Conservation (phyloP, 2,329 filamentous ascomycete genomes). For the Ophiocordyceps polyrhachis-furcata region DNA sequence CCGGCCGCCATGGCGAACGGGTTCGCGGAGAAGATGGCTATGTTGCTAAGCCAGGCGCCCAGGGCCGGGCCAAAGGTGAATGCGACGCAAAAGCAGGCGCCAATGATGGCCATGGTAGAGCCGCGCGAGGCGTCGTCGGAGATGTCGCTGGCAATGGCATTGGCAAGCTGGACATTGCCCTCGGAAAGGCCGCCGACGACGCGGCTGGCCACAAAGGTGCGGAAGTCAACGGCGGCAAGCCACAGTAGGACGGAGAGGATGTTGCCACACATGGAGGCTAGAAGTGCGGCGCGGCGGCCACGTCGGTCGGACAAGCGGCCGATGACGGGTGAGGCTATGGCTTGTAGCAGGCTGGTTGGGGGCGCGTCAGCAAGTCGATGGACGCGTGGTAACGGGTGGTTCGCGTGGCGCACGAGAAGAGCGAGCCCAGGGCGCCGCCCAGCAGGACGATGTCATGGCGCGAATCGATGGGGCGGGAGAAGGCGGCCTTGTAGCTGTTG, state of each 20-base stretch:
- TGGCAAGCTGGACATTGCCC: conserved; percentile 90
- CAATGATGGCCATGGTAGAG: conserved; percentile 88
- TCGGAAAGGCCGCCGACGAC: conserved; percentile 87
- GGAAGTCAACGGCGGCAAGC: conserved; percentile 85
- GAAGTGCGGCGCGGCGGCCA: conserved; percentile 69
- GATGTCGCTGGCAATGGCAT: conserved; percentile 91
- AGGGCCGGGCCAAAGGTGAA: conserved; percentile 93
- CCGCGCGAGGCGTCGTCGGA: conserved; percentile 71
- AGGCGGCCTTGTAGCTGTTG: conserved; percentile 88
- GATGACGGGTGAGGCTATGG: conserved; percentile 80
- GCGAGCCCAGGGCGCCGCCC: conserved; percentile 77
- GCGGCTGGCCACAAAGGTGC: conserved; percentile 85
- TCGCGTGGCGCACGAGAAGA: conserved; percentile 45
- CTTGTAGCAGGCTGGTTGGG: conserved; percentile 58
- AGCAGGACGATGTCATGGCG: conserved; percentile 94
- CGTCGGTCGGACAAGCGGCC: conserved; percentile 74
- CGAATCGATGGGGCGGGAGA: conserved; percentile 81
- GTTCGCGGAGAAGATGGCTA: conserved; percentile 65
- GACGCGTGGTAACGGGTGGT: not conserved
- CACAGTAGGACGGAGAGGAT: conserved; percentile 85
- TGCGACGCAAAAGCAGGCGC: conserved; percentile 88
- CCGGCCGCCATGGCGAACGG: conserved; percentile 87
- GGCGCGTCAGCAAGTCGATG: not conserved
- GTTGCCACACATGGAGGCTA: conserved; percentile 86
- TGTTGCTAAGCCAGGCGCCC: conserved; percentile 66